phyloP scores from a whole-genome alignment of 2,329 filamentous ascomycete species.

The Amphichorda felina region DNA sequence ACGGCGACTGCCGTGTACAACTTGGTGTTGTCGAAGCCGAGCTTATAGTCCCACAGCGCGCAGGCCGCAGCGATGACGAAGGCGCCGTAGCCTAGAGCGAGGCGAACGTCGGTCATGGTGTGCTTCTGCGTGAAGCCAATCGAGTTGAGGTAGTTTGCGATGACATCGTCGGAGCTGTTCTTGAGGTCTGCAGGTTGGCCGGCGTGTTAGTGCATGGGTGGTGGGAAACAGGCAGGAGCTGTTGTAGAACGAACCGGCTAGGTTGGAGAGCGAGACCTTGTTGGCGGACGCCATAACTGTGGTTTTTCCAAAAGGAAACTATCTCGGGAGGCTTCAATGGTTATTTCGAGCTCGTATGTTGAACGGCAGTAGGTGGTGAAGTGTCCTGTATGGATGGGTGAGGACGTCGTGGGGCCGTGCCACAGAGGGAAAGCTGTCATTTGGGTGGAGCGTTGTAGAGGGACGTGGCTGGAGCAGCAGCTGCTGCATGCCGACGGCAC shows the following conservation, averaged over 20 bases:
- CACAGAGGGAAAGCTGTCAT: constrained; percentile 11
- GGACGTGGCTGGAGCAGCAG: background rate
- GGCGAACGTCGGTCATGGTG: constrained; percentile 67
- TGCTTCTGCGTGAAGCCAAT: constrained; percentile 79
- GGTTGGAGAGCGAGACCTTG: constrained; percentile 55
- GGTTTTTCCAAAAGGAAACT: background rate
- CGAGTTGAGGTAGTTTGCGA: constrained; percentile 84
- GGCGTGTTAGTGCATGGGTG: background rate
- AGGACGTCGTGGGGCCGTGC: constrained; percentile 4
- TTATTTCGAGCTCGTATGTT: too few species aligned
- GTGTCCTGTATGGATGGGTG: background rate
- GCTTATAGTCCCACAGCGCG: constrained; percentile 85
- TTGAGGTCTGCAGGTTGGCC: constrained; percentile 65
- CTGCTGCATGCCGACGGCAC: too few species aligned
- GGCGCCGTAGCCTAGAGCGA: constrained; percentile 71
- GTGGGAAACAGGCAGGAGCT: background rate
- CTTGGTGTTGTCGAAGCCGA: constrained; percentile 82
- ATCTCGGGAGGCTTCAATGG: too few species aligned
- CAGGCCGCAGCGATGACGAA: constrained; percentile 71
- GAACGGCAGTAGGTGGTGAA: background rate
- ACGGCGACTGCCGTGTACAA: constrained; percentile 72
- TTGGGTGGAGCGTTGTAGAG: constrained; percentile 5
- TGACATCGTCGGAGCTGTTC: constrained; percentile 89
- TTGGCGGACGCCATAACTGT: constrained; percentile 24
- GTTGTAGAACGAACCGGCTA: constrained; percentile 37